Evolutionary conservation across 768 basidiomycete genomes (phyloP), one percentile per base, ranked within the genome.

Genomic region (Lyophyllum shimeji): DNA sequence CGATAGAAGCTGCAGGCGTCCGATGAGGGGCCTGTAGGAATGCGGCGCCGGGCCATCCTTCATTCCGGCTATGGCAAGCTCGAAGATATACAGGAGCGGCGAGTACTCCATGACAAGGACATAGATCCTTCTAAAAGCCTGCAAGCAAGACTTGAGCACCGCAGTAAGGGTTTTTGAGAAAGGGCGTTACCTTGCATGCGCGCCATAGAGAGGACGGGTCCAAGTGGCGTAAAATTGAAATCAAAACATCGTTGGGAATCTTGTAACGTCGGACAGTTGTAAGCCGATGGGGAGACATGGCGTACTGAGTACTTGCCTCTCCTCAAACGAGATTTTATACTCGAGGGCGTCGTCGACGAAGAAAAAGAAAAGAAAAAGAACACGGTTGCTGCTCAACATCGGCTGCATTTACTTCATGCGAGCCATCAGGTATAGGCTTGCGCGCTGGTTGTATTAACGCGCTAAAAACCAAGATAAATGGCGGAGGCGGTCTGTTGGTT

Each of bases 181-280:
- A 45, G 18, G 42, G 51, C 59, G 68, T 59, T 63, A 74, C 82
- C 74, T 77, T 76, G 70, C 76, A 77, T 37, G 76, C 75, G 46
- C 72, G 68, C 68, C 75, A 78, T 50, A 83, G 64, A 21, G 80
- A 73, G 15, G 69, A 64, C n/a, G 81, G 79, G 60, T 81, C 78
- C 45, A 82, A 66, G 57, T 77, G 73, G 62, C 76, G 74, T 57
- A 83, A 66, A 63, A 82, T 79, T 20, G 73, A 58, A 53, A 81
- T 73, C 51, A 83, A 69, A 63, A 81, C 73, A 68, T 83, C 82
- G 67, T 80, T 74, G 37, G 82, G 76, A 56, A 83, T 68, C 60
- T 69, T 80, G 76, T 72, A 79, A 65, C 74, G 76, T 63, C 72
- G 75, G 60, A 74, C 61, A 59, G 68, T 73, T 47, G 75, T 67